Evolutionary conservation across 768 basidiomycete species (phyloP), one percentile per base, ranked within the genome.

Genomic region (Pleurotus eryngii): DNA sequence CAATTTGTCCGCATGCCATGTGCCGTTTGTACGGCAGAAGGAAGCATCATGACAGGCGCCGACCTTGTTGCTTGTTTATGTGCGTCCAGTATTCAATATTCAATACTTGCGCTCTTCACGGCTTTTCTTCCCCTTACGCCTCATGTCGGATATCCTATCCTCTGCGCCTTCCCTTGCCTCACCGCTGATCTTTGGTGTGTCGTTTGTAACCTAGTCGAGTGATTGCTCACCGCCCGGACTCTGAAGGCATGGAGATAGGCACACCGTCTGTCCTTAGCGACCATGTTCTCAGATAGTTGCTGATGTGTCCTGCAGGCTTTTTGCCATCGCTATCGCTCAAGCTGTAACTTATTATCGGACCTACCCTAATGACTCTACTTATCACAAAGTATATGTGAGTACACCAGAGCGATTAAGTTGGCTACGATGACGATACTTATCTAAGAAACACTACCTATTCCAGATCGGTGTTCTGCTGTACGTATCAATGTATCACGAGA

Each of bases 251-350:
- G 49, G 49, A 30, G 22, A 30, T 50, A n/a, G 37, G 30, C 49
- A 35, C 9, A 14, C 49, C 49, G 49, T 50, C 5, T 15, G 49
- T 50, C 27, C 4, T 50, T 26, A 48, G 9, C 22, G 24, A 14
- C 12, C 2, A n/a, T 26, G n/a, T n/a, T 35, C 9, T 15, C 17
- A 27, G 9, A 12, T 27, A 2, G 20, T n/a, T 4, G 12, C 15
- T 26, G n/a, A 24, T 30, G 30, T 20, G 14, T 4, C 5, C 15
- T 17, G 15, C 6, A 50, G 49, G 6, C 37, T 50, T 15, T 49
- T 50, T 15, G 49, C 26, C 12, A 50, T 50, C 14, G 49, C 49
- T 12, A 50, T 50, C 30, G 49, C 49, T 20, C 49, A 50, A 35
- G 27, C 49, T 12, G 27, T 50, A 20, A 50, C 49, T 7, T 50